These are phyloP conservation scores for Penicillium arizonense DNA, from an alignment of 495 filamentous ascomycete genomes.

Conservation along the genomic window DNA sequence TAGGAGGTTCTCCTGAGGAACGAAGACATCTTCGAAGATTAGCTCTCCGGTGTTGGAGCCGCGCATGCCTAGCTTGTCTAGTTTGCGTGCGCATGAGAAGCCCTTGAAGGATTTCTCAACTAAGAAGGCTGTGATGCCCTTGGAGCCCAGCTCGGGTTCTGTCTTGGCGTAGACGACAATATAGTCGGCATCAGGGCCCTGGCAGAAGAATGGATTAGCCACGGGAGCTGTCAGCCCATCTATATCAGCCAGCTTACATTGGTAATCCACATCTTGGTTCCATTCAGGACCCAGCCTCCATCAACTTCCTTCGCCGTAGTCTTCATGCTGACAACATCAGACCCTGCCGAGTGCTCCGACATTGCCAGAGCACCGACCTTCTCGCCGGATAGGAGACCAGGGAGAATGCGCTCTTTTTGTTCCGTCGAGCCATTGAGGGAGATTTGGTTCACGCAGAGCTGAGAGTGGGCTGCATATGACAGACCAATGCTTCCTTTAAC, in stretches of 20 bases:
- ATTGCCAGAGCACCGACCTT: constrained; percentile 91
- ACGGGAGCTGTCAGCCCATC: background rate
- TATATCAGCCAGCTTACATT: constrained; percentile 54
- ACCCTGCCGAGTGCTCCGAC: constrained; percentile 89
- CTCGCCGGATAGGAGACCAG: constrained; percentile 76
- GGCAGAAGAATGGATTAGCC: background rate
- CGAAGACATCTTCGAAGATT: constrained; percentile 88
- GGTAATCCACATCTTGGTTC: constrained; percentile 99
- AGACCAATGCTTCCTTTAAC: constrained; percentile 77
- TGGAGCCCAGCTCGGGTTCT: constrained; percentile 71
- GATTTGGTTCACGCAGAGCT: constrained; percentile 95
- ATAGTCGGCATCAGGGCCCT: constrained; percentile 87
- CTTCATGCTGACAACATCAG: constrained; percentile 95
- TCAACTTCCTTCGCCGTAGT: constrained; percentile 75
- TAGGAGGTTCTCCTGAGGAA: constrained; percentile 77
- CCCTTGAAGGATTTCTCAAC: constrained; percentile 71
- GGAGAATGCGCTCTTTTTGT: constrained; percentile 80
- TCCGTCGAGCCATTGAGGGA: constrained; percentile 79
- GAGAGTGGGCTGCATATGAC: constrained; percentile 92
- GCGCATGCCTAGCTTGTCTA: constrained; percentile 98
- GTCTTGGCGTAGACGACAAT: constrained; percentile 97
- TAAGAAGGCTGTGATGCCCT: constrained; percentile 94
- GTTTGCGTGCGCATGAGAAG: constrained; percentile 84
- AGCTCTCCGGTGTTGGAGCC: constrained; percentile 96
- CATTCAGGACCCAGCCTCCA: constrained; percentile 82